These are phyloP conservation scores for Bipolaris gigantea DNA, from an alignment of 2,329 filamentous ascomycete species.

Conservation along the genomic window DNA sequence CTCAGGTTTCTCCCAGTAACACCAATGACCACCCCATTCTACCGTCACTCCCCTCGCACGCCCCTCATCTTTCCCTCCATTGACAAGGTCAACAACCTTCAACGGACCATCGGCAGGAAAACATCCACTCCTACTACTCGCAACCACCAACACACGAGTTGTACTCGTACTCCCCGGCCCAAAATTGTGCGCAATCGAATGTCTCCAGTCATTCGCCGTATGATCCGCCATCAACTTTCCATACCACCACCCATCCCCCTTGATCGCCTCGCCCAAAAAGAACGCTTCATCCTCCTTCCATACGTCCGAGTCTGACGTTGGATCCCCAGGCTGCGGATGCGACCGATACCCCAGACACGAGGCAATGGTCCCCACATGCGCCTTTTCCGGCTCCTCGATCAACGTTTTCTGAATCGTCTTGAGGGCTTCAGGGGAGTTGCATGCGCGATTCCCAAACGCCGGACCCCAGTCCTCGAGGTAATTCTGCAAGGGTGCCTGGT, in stretches of 20 bases:
- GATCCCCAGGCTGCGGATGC: slow-evolving; percentile 21
- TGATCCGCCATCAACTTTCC: slow-evolving; percentile 38
- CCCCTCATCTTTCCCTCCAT: slow-evolving; percentile 12
- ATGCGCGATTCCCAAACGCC: slow-evolving; percentile 25
- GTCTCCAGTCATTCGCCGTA: slow-evolving; percentile 32
- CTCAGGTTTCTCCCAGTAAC: slow-evolving; percentile 36
- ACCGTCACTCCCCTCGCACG: slow-evolving; percentile 22
- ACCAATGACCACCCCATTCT: slow-evolving; percentile 38
- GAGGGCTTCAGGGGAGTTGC: slow-evolving; percentile 22
- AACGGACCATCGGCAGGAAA: slow-evolving; percentile 32
- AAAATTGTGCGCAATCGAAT: slow-evolving; percentile 25
- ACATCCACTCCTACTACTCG: slow-evolving; percentile 33
- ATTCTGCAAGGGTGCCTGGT: slow-evolving; percentile 34
- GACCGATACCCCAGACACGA: slow-evolving; percentile 31
- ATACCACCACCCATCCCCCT: slow-evolving; percentile 33
- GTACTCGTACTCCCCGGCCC: slow-evolving; percentile 16
- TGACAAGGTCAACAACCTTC: slow-evolving; percentile 27
- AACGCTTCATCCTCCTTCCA: slow-evolving; percentile 31
- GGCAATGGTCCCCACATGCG: slow-evolving; percentile 26
- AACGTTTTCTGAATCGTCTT: slow-evolving; percentile 20
- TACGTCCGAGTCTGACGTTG: slow-evolving; percentile 6
- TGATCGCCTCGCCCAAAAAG: slow-evolving; percentile 28
- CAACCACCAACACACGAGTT: slow-evolving; percentile 28
- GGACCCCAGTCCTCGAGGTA: slow-evolving; percentile 30
- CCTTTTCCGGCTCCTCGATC: slow-evolving; percentile 10